These are phyloP conservation scores for Pogostemon cablin DNA, from an alignment of 257 asterid genomes.

Conservation along the genomic window DNA sequence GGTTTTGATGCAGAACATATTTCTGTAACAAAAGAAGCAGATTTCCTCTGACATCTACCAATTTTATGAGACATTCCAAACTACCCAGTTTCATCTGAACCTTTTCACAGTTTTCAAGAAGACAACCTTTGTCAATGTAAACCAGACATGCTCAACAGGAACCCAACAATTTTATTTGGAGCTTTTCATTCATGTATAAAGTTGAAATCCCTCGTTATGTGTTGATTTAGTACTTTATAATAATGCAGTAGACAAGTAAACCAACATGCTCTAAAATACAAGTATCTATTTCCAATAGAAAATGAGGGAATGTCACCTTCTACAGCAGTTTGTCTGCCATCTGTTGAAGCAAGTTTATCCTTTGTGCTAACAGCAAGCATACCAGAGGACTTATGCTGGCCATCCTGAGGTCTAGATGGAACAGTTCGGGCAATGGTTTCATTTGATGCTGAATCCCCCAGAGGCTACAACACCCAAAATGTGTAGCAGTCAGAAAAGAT, in stretches of 20 bases:
- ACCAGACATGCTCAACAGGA: slow-evolving; percentile 25
- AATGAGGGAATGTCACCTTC: slow-evolving; percentile 56
- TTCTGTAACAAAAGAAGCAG: neutral
- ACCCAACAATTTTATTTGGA: neutral
- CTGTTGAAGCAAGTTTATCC: slow-evolving; percentile 37
- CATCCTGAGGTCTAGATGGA: slow-evolving; percentile 70
- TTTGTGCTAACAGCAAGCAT: slow-evolving; percentile 36
- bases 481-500: slow-evolving; percentile 18
- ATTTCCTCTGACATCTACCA: neutral
- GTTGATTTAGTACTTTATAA: neutral
- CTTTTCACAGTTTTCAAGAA: slow-evolving; percentile 11
- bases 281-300: slow-evolving; percentile 12
- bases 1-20: neutral
- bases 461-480: slow-evolving; percentile 39
- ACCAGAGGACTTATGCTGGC: slow-evolving; percentile 41
- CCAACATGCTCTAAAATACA: slow-evolving; percentile 15
- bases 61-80: neutral
- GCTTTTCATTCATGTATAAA: slow-evolving; percentile 9
- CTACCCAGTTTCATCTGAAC: neutral
- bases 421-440: slow-evolving; percentile 68
- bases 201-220: slow-evolving; percentile 9
- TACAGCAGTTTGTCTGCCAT: slow-evolving; percentile 40
- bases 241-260: slow-evolving; percentile 8
- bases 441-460: slow-evolving; percentile 48
- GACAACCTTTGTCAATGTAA: slow-evolving; percentile 4